Conservation (phyloP, 768 basidiomycete species). For the Leucosporidium creatinivorum region DNA sequence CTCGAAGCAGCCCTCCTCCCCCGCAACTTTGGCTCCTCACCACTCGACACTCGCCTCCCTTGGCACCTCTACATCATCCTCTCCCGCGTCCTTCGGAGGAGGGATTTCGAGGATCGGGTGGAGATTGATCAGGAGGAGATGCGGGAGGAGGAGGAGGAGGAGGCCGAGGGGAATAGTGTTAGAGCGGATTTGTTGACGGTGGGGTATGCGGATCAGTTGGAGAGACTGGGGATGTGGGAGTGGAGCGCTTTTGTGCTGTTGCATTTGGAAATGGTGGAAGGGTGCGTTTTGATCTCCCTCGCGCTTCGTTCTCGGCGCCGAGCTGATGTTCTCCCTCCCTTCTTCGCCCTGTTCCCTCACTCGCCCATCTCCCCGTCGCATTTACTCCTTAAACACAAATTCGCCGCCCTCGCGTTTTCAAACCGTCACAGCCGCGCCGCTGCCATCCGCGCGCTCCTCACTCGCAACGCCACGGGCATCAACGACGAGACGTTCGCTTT, state of each 20-base stretch:
- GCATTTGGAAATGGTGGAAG: constrained; percentile 70
- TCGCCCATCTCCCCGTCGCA: too few relatives aligned
- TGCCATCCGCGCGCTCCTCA: constrained; percentile 71
- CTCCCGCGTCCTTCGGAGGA: constrained; percentile 68
- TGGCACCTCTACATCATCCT: constrained; percentile 92
- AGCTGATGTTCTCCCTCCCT: neutral
- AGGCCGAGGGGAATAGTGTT: constrained; percentile 67
- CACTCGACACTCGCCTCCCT: constrained; percentile 70
- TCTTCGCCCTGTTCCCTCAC: neutral
- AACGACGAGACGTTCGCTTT: constrained; percentile 34
- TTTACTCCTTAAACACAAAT: too few relatives aligned
- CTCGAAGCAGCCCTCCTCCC: constrained; percentile 61
- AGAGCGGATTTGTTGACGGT: constrained; percentile 75
- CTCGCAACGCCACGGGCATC: constrained; percentile 46
- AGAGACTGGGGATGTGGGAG: constrained; percentile 68
- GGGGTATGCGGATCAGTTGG: constrained; percentile 79
- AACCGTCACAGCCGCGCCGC: constrained; percentile 58
- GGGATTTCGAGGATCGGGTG: constrained; percentile 77
- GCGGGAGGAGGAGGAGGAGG: constrained; percentile 44
- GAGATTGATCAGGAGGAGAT: constrained; percentile 32
- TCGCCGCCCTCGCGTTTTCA: too few relatives aligned
- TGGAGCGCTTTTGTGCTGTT: constrained; percentile 83
- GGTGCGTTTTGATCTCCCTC: constrained; percentile 51
- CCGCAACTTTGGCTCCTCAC: constrained; percentile 64
- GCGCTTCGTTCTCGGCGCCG: neutral